Base-by-base conservation (phyloP, 1,139 yeast genomes). In the Magnusiomyces fungicola region DNA sequence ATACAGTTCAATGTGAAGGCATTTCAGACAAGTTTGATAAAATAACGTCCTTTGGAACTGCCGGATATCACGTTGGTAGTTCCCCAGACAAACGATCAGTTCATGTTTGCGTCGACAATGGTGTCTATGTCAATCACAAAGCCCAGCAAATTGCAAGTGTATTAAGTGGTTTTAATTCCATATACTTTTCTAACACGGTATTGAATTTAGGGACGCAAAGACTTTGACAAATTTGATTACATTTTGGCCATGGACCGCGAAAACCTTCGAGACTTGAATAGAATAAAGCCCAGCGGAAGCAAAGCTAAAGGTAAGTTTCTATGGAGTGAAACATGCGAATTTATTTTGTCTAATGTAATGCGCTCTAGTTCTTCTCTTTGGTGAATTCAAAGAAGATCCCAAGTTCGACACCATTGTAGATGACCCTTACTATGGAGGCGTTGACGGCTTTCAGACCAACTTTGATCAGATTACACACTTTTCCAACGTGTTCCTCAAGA, bases 341-440 rank as follows among this genome's bases (percentile, higher is more conserved):
- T 29, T 21, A n/a, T 10, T 21, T 22, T 19, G 2, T 27, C 32
- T 23, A 18, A 6, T 18, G 19, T 19, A 36, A 36, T 36, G 9
- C 29, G 16, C 25, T 21, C 14, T 45, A 68, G 57, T 67, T n/a
- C 51, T 55, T 44, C 58, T 89, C 52, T 89, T 89, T 70, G 97
- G 97, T 0, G 79, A 83, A 25, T 89, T 81, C 82, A 74, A 79
- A 53, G 76, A 78, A 1, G 79, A 78, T 57, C 58, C 66, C 9
- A 63, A 69, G 39, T 78, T 74, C 56, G 73, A 73, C 24, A 71
- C 67, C 45, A 76, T 85, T 34, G 92, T 90, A 5, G 85, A 79
- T 48, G 97, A 90, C 65, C 97, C 97, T 1, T 90, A 90, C 67
- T 90, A 89, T 59, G 97, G 97, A 2, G 96, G 95, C 0, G 69